Evolutionary conservation across 495 filamentous ascomycete genomes (phyloP), one percentile per base, ranked within the genome.

Genomic region (Ascobolus immersus): DNA sequence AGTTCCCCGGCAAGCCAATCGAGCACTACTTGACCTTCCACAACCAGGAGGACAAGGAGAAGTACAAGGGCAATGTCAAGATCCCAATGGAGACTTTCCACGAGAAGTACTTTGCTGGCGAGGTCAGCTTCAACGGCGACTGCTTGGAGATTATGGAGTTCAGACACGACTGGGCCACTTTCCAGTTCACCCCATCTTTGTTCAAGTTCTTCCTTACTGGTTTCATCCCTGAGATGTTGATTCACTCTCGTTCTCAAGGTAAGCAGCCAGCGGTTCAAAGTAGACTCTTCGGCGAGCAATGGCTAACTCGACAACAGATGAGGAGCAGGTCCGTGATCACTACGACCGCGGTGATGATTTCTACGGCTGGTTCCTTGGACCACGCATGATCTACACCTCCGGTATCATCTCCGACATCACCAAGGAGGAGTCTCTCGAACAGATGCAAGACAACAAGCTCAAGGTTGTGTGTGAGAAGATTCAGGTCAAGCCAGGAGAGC

Each of bases 391-490:
- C 53, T 89, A 84, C 54, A 84, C 78, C 27, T 76, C 71, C 9
- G 77, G 77, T 29, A 60, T 89, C 38, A 77, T 89, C 52, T 67
- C 66, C 12, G 75, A 89, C 45, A 62, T 70, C 48, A 64, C 63
- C 53, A 57, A 54, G 17, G 77, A 82, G 52, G 77, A 89, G 52
- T 62, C 65, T 10, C 67, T 89, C 19, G 77, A 89, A 55, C 58
- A 84, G 52, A 62, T 89, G 30, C 77, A 89, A 56, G 77, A 82
- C 56, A 84, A 89, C 64, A 89, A 89, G 58, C 56, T 84, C 41
- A 70, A 66, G 40, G 58, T 77, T 36, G 78, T 89, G 19, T 89
- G 77, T 55, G 73, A 81, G 55, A 89, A 89, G 62, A 73, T 80
- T 38, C 64, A 56, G 19, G 61, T 84, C 19, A 55, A 79, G 56